Base-by-base conservation (phyloP, 495 filamentous ascomycete genomes). In the Daldinia vernicosa region DNA sequence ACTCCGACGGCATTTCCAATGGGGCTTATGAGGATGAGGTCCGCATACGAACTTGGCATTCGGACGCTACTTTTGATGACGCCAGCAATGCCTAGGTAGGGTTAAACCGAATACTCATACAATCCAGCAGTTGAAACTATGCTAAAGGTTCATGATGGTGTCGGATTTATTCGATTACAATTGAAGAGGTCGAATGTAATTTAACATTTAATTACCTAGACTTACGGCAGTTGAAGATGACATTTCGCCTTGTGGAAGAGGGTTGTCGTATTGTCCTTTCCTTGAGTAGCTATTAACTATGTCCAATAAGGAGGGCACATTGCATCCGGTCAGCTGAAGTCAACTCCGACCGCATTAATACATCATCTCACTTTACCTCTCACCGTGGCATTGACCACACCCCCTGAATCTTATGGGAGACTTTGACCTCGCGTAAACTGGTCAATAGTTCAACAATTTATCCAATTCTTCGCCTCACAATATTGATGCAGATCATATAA, bases 71-170 rank as follows among this genome's bases (percentile, higher is more conserved):
- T 15, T 64, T 17, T 32, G 67, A 66, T 70, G 67, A 61, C 67
- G 67, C 62, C 67, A 70, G 67, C 67, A 60, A 39, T 39, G 47
- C 53, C 33, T 22, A 47, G 43, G 17, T n/a, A n/a, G n/a, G n/a
- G n/a, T n/a, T n/a, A n/a, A n/a, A n/a, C n/a, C n/a, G 43, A 37
- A 53, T 57, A 54, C 15, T 12, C 35, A 60, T 39, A 32, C 51
- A 30, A 43, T 69, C 54, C 50, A 17, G 57, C 39, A 54, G 32
- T 51, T 58, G 17, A 24, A 19, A 24, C 33, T 37, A 22, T 22
- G 22, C 40, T 32, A 22, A 9, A 40, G 15, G 37, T 39, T 61
- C 24, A 15, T 22, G 37, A 35, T 30, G 7, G 19, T 30, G 39
- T 45, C 50, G 26, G 37, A 37, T 19, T 47, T 67, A 33, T 55